Evolutionary conservation across 768 basidiomycete genomes (phyloP).

Genomic region (Leucosporidium yakuticum): DNA sequence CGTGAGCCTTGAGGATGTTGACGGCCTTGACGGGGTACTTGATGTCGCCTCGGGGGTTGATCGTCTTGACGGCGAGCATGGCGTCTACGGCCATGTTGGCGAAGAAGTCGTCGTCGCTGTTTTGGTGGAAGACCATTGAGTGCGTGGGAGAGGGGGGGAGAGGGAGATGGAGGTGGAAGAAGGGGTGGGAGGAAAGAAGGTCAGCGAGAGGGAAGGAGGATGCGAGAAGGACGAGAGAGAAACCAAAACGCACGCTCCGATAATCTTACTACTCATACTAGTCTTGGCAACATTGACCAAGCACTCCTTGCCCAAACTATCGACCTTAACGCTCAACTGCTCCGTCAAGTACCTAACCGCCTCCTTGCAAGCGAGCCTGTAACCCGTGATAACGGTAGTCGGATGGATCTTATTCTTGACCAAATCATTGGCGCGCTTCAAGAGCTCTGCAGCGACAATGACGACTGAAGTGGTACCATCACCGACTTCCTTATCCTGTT

Average conservation of each 20-base stretch:
- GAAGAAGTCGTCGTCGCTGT: slow-evolving; percentile 92
- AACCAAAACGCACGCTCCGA: slow-evolving; percentile 63
- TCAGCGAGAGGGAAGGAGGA: neutral
- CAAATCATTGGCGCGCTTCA: slow-evolving; percentile 92
- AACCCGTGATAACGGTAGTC: slow-evolving; percentile 98
- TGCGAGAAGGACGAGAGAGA: neutral
- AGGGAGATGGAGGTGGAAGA: neutral
- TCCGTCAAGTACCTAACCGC: slow-evolving; percentile 98
- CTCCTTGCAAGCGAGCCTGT: slow-evolving; percentile 91
- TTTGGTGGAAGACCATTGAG: neutral
- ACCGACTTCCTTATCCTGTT: slow-evolving; percentile 92
- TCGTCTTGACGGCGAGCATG: slow-evolving; percentile 92
- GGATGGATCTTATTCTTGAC: slow-evolving; percentile 98
- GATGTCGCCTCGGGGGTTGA: slow-evolving; percentile 87
- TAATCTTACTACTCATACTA: slow-evolving; percentile 97
- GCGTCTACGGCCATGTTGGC: slow-evolving; percentile 99
- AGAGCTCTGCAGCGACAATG: slow-evolving; percentile 91
- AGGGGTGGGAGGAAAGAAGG: neutral
- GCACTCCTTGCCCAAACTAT: slow-evolving; percentile 81
- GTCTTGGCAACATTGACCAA: slow-evolving; percentile 96
- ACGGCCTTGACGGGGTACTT: slow-evolving; percentile 99
- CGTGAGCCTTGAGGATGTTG: slow-evolving; percentile 95
- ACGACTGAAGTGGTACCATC: slow-evolving; percentile 99
- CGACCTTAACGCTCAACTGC: slow-evolving; percentile 90
- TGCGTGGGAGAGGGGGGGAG: slow-evolving; percentile 8